Percentiles rank a stretch among this genome's conserved stretches.
Conservation (phyloP, 78 protist genomes). For the Dictyostelium brefeldianum region DNA sequence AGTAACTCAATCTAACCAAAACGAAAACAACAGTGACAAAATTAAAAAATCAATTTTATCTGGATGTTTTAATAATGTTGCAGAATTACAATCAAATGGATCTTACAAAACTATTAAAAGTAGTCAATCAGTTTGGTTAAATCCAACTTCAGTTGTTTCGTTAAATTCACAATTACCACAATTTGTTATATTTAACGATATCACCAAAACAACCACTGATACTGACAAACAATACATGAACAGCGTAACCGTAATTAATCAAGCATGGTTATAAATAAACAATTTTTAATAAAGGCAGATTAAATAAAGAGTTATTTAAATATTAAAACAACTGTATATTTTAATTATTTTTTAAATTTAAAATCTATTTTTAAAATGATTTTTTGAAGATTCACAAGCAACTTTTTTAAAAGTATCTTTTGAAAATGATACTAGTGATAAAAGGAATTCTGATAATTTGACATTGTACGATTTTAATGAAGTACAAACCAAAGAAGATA, state of each 20-base stretch:
- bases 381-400: too few relatives aligned
- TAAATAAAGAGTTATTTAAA: too few relatives aligned
- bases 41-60: conserved; percentile 70
- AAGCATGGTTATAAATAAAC: conserved; percentile 80
- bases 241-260: conserved; percentile 89
- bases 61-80: conserved; percentile 90
- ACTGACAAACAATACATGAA: conserved; percentile 85
- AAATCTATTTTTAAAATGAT: too few relatives aligned
- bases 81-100: conserved; percentile 48
- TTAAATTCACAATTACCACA: conserved; percentile 39
- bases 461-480: too few relatives aligned
- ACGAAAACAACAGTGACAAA: background rate
- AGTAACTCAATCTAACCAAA: background rate
- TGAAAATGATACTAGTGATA: too few relatives aligned
- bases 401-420: too few relatives aligned
- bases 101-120: conserved; percentile 29
- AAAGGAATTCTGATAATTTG: too few relatives aligned
- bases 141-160: conserved; percentile 80
- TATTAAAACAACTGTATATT: too few relatives aligned
- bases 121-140: conserved; percentile 57
- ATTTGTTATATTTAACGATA: conserved; percentile 83
- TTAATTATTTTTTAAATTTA: too few relatives aligned
- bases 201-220: too few relatives aligned
- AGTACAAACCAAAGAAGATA: too few relatives aligned
- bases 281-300: too few relatives aligned